Evolutionary conservation across 2,329 filamentous ascomycete species (phyloP), one percentile per base, ranked within the genome.

Genomic region (Zelopaecilomyces penicillatus): DNA sequence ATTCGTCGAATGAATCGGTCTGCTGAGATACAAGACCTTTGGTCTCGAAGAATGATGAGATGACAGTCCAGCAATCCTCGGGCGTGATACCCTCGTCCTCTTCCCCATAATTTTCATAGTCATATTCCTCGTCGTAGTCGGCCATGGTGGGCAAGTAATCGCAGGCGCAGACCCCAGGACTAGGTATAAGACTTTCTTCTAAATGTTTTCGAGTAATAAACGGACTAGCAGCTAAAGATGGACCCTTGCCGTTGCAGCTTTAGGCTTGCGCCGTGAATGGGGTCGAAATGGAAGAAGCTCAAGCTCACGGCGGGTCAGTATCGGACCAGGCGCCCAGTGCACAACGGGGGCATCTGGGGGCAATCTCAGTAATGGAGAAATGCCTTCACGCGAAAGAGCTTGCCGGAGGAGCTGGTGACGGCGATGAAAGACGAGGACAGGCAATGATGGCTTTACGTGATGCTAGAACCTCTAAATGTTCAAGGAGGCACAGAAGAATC

Each of bases 61-160:
- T 97, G 60, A 97, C 91, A 53, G 85, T 86, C 93, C 94, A 98
- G 73, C 89, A 96, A 69, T 98, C 94, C 71, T 97, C 93, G 49
- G 90, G 87, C 28, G 90, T 95, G 69, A 97, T 95, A 55, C 73
- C 73, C 48, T 75, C 70, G 50, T 82, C 78, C 32, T 79, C 82
- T 50, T 85, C 81, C 47, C 76, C 80, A 57, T 84, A 85, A 52
- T 81, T 78, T 49, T 83, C 83, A 61, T 88, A 87, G 51, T 82
- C 76, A 64, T 69, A 75, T 8, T 70, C 68, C 40, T 75, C 70
- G 44, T 77, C 75, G 64, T 79, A 77, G 48, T 75, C 73, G 29
- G 73, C 73, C 74, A 78, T 78, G 53, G 42, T 65, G 59, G 43
- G 40, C 45, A 12, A 27, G 5, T 26, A 32, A 39, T 30, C 27